phyloP scores from a whole-genome alignment of 2,329 filamentous ascomycete genomes.

The Trichothecium sympodiale region DNA sequence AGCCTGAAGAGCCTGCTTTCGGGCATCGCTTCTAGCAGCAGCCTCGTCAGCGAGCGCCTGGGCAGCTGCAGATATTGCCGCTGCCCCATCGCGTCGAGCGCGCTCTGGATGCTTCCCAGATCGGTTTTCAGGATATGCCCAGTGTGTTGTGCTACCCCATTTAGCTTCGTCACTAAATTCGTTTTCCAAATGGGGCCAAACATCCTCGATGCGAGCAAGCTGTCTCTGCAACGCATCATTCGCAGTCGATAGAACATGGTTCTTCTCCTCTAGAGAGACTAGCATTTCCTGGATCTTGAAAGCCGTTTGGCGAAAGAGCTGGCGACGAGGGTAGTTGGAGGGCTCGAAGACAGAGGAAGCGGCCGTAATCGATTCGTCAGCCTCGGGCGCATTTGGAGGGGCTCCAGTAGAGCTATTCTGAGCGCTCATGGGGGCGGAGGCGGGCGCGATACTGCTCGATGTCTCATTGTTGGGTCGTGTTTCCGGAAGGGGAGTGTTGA shows the following conservation, averaged over 20 bases:
- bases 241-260: slow-evolving; percentile 87
- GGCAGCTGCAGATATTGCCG: slow-evolving; percentile 66
- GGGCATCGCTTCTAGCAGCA: slow-evolving; percentile 70
- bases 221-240: slow-evolving; percentile 83
- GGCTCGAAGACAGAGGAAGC: slow-evolving; percentile 36
- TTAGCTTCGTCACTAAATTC: slow-evolving; percentile 94
- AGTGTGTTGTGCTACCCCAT: slow-evolving; percentile 82
- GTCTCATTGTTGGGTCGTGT: slow-evolving; percentile 24
- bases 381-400: slow-evolving; percentile 25
- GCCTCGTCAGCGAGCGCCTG: slow-evolving; percentile 73
- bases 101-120: slow-evolving; percentile 56
- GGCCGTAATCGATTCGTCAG: slow-evolving; percentile 30
- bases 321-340: slow-evolving; percentile 53
- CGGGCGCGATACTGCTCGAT: slow-evolving; percentile 27
- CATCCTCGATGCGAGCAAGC: slow-evolving; percentile 70
- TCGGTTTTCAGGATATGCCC: slow-evolving; percentile 88
- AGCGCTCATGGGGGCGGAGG: slow-evolving; percentile 36
- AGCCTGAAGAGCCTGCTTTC: slow-evolving; percentile 70
- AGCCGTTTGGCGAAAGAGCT: slow-evolving; percentile 68
- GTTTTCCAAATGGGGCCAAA: slow-evolving; percentile 74
- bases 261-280: slow-evolving; percentile 90
- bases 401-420: slow-evolving; percentile 36
- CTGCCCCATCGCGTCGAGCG: slow-evolving; percentile 66
- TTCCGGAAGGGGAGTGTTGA: slow-evolving; percentile 37
- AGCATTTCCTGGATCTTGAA: slow-evolving; percentile 75